Base-by-base conservation (phyloP, 306 rosid species). In the Amphicarpaea edgeworthii region DNA sequence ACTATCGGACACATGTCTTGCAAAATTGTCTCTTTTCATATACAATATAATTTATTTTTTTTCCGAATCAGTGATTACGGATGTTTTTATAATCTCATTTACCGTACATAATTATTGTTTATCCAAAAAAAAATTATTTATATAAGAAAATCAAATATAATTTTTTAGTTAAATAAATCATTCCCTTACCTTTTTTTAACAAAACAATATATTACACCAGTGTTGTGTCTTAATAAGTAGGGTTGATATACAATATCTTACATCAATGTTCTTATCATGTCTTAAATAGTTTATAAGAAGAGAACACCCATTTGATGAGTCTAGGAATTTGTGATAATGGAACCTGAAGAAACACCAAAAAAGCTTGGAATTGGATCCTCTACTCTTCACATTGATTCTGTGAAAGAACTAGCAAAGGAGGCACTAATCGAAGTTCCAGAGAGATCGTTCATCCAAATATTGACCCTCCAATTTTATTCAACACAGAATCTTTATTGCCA, bases 391-490 rank as follows among this genome's bases (percentile, higher is more conserved):
- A 5, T 7, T 53, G 47, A 41, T 11, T 75, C 49, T 37, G 73
- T 75, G 20, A 68, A 75, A 30, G 84, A 75, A 23, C 34, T 81
- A 5, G 73, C 72, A 16, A 68, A 81, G 41, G 59, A 75, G 66
- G 15, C 11, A 14, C 11, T 51, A 0, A 24, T 6, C 14, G 41
- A 12, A 11, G 81, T 88, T 12, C 86, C 90, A 5, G 66, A 21
- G 19, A 38, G 79, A 74, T 84, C 37, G 46, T 83, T 6, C 76
- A 64, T 41, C 17, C 70, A 4, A 68, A 83, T 17, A 84, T 77
- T n/a, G 82, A 87, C 2, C 82, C 85, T 77, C 28, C 82, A 16
- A 16, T 72, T 53, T 6, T 19, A 1, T 54, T 43, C 28, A 4
- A 65, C 34, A 11, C 61, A 10, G 19, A 30, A 10, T 30, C 75